Conservation (phyloP, 2,329 filamentous ascomycete genomes). For the Fusarium sambucinum region DNA sequence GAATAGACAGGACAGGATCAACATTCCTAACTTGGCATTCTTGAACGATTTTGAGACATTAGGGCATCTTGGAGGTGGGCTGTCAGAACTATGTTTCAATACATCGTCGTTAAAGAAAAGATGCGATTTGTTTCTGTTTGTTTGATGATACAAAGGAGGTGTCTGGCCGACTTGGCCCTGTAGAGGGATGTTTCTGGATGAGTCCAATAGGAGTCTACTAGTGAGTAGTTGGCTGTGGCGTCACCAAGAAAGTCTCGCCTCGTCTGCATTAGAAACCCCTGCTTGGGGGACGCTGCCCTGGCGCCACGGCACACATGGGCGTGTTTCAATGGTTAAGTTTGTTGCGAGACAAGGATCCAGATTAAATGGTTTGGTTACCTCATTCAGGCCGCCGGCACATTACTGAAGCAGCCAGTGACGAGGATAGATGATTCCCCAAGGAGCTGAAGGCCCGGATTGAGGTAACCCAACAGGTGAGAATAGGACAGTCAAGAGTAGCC, state of each 20-base stretch:
- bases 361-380: constrained; percentile 29
- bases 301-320: constrained; percentile 33
- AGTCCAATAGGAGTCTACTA: constrained; percentile 14
- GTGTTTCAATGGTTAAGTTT: constrained; percentile 32
- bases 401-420: constrained; percentile 21
- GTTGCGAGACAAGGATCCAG: constrained; percentile 1
- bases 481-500: constrained; percentile 9
- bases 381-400: constrained; percentile 25
- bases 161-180: constrained; percentile 19
- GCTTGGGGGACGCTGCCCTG: constrained; percentile 16
- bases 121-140: constrained; percentile 18
- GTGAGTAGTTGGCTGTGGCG: constrained; percentile 28
- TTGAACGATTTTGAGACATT: constrained; percentile 20
- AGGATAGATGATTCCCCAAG: constrained; percentile 20
- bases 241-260: constrained; percentile 15
- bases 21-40: constrained; percentile 12
- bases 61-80: constrained; percentile 19
- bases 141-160: constrained; percentile 22
- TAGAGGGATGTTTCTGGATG: constrained; percentile 7
- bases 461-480: constrained; percentile 13
- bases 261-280: constrained; percentile 10
- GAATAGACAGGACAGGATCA: not conserved
- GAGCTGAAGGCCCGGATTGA: constrained; percentile 38
- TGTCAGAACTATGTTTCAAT: constrained; percentile 6
- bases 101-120: constrained; percentile 3